Percentiles rank a stretch among this genome's conserved stretches.
phyloP scores from a whole-genome alignment of 306 rosid genomes.

The Quercus mongolica region DNA sequence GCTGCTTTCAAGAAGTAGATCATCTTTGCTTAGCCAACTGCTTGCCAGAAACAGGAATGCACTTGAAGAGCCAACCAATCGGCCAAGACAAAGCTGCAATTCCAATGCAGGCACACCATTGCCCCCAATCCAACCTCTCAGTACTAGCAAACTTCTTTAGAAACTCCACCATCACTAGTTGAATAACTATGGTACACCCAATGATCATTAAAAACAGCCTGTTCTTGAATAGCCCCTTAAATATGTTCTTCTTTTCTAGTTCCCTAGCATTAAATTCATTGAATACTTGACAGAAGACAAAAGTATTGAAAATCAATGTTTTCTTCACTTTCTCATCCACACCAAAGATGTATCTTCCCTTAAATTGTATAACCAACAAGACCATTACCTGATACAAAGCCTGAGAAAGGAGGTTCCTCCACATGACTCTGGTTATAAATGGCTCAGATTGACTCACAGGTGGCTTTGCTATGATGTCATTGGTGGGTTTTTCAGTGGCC shows the following conservation, averaged over 20 bases:
- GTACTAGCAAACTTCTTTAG: slow-evolving; percentile 24
- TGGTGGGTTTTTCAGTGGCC: slow-evolving; percentile 20
- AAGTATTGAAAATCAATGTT: slow-evolving; percentile 26
- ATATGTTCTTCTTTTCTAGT: slow-evolving; percentile 26
- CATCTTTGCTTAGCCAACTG: background rate
- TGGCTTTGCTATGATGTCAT: slow-evolving; percentile 13
- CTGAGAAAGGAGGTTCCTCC: slow-evolving; percentile 30
- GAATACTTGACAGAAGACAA: slow-evolving; percentile 25
- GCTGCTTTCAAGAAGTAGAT: background rate
- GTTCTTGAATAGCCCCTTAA: slow-evolving; percentile 11
- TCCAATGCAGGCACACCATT: slow-evolving; percentile 23
- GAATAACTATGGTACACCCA: slow-evolving; percentile 17
- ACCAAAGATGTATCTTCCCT: slow-evolving; percentile 23
- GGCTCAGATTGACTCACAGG: slow-evolving; percentile 16
- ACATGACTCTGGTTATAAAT: slow-evolving; percentile 18
- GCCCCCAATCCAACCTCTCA: slow-evolving; percentile 20
- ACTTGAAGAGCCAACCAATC: slow-evolving; percentile 24
- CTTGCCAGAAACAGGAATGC: slow-evolving; percentile 10
- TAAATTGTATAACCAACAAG: slow-evolving; percentile 14
- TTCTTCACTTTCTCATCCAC: slow-evolving; percentile 18
- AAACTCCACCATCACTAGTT: slow-evolving; percentile 24
- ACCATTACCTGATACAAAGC: slow-evolving; percentile 23
- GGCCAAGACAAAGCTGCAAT: slow-evolving; percentile 32
- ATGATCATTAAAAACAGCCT: slow-evolving; percentile 21
- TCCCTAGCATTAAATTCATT: slow-evolving; percentile 29